Base-by-base conservation (phyloP, 1,139 yeast species). In the Pichiaceae sp. region DNA sequence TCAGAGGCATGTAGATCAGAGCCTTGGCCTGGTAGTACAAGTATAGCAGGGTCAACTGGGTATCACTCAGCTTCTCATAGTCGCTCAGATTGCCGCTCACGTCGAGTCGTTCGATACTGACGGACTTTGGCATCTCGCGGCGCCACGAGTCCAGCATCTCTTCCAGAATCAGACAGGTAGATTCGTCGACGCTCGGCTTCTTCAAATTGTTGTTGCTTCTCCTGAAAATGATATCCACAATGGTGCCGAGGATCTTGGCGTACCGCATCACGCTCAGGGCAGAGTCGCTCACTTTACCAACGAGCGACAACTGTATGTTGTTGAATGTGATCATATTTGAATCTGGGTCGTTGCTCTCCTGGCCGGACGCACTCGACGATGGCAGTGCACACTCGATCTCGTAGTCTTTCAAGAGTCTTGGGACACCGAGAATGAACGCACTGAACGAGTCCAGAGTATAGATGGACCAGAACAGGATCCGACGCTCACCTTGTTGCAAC, bases 301-400 rank as follows among this genome's bases (percentile, higher is more conserved):
- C 83, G 44, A 81, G 66, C 7, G 77, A 66, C 38, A 78, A 64
- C 46, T 65, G 68, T 20, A 72, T 66, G 50, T 77, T 73, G 12
- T 40, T 40, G 38, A 78, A 71, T 33, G 75, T 66, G 46, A 78
- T 70, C 38, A 75, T 67, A 38, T 66, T 70, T 24, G 52, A 66
- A 34, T 62, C 64, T 33, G 58, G 54, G 25, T 66, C 70, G 25
- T 67, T 69, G 37, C 65, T 63, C n/a, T 38, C 46, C 21, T 37
- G 38, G 23, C 35, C 36, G 4, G 48, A 37, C 4, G 49, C 33
- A 16, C 46, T 36, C 4, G 48, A 43, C 7, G 81, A 73, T 1
- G 96, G 95, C 51, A 82, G 60, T 1, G 91, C 89, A 64, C 95
- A 85, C 56, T 85, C 94, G 36, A 85, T 76, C 53, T 84, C 94